Conservation (phyloP, 768 basidiomycete genomes). For the Multifurca ochricompacta region DNA sequence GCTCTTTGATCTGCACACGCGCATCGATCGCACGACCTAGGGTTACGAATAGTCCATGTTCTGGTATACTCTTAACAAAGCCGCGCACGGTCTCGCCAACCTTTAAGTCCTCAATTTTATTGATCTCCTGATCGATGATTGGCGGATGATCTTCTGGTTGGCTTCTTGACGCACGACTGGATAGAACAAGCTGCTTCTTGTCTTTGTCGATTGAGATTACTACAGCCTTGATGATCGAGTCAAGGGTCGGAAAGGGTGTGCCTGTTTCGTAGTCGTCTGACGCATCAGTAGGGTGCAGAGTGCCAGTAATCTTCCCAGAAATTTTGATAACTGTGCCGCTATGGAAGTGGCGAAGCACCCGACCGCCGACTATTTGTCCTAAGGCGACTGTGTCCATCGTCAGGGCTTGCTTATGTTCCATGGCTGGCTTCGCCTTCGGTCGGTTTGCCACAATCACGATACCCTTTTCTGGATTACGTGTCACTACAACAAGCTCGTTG, state of each 20-base stretch:
- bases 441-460: conserved; percentile 79
- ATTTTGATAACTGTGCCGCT: conserved; percentile 76
- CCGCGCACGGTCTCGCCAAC: conserved; percentile 75
- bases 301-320: conserved; percentile 59
- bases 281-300: conserved; percentile 73
- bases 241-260: conserved; percentile 48
- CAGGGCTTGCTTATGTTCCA: conserved; percentile 42
- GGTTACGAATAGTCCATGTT: conserved; percentile 84
- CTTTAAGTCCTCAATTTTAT: conserved; percentile 50
- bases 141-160: conserved; percentile 40
- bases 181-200: conserved; percentile 67
- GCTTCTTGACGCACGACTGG: conserved; percentile 68
- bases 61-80: conserved; percentile 80
- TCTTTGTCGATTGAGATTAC: conserved; percentile 63
- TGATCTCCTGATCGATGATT: conserved; percentile 64
- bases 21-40: conserved; percentile 81
- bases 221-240: conserved; percentile 59
- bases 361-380: conserved; percentile 74
- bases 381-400: conserved; percentile 58
- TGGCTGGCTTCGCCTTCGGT: conserved; percentile 47
- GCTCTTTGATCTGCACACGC: conserved; percentile 86
- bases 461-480: conserved; percentile 77
- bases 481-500: conserved; percentile 78
- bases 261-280: conserved; percentile 69
- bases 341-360: conserved; percentile 65